Conservation (phyloP, 331 rosid species). For the Cydonia oblonga region DNA sequence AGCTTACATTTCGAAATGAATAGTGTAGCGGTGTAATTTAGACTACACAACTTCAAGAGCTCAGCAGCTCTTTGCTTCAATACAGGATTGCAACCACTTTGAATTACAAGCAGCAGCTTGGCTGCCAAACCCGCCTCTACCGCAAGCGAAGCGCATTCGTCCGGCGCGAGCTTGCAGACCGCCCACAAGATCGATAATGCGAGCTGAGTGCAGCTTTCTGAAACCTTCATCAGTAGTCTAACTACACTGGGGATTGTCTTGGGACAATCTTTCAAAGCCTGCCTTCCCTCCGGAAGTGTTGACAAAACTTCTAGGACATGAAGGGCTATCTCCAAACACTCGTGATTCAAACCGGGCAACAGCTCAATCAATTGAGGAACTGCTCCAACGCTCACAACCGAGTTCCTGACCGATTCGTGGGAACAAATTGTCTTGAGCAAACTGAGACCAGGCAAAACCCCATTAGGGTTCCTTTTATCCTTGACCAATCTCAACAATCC, state of each 20-base stretch:
- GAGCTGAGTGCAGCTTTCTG: slow-evolving; percentile 69
- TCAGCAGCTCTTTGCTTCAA: slow-evolving; percentile 70
- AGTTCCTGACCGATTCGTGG: slow-evolving; percentile 35
- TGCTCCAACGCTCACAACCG: slow-evolving; percentile 53
- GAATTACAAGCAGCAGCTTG: slow-evolving; percentile 71
- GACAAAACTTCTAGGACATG: slow-evolving; percentile 49
- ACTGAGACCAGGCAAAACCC: slow-evolving; percentile 48
- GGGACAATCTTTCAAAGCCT: slow-evolving; percentile 66
- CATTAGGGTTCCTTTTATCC: slow-evolving; percentile 50
- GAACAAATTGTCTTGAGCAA: slow-evolving; percentile 39
- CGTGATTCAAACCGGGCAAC: slow-evolving; percentile 44
- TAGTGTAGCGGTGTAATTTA: slow-evolving; percentile 60
- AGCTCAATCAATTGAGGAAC: slow-evolving; percentile 59
- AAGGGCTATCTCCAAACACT: slow-evolving; percentile 61
- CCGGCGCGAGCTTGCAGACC: slow-evolving; percentile 69
- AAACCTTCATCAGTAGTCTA: slow-evolving; percentile 66
- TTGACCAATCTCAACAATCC: slow-evolving; percentile 64
- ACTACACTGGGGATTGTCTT: slow-evolving; percentile 57
- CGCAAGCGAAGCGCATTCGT: slow-evolving; percentile 61
- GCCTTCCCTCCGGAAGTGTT: slow-evolving; percentile 56
- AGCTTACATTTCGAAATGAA: slow-evolving; percentile 93
- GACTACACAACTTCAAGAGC: slow-evolving; percentile 75
- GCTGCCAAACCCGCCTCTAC: slow-evolving; percentile 18
- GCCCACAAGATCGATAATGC: slow-evolving; percentile 71
- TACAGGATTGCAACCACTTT: slow-evolving; percentile 71